These are phyloP conservation scores for Hebeloma cylindrosporum DNA, from an alignment of 768 basidiomycete species.

Conservation along the genomic window DNA sequence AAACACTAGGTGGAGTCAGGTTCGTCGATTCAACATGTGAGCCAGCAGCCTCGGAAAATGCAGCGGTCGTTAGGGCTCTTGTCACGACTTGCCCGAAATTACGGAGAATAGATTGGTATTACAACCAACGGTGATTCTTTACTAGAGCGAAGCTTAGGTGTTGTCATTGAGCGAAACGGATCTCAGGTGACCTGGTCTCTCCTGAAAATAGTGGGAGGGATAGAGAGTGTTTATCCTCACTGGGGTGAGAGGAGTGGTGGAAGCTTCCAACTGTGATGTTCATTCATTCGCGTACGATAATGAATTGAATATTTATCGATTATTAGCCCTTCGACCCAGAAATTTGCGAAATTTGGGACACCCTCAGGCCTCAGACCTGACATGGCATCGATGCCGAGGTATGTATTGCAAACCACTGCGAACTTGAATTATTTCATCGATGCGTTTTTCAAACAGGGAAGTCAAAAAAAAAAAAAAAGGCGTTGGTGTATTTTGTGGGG, in stretches of 20 bases:
- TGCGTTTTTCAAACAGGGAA: too few relatives aligned
- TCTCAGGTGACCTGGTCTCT: background rate
- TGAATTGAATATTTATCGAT: too few relatives aligned
- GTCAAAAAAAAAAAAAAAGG: too few relatives aligned
- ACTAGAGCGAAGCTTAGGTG: background rate
- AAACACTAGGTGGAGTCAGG: background rate
- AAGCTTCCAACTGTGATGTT: background rate
- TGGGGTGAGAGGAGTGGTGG: conserved; percentile 2
- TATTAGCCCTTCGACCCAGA: too few relatives aligned
- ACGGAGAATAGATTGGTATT: conserved; percentile 2
- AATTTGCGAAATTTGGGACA: too few relatives aligned
- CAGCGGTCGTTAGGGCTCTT: background rate
- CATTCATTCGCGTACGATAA: too few relatives aligned
- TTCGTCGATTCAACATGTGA: background rate
- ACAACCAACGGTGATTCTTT: too few relatives aligned
- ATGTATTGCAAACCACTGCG: too few relatives aligned
- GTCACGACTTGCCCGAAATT: background rate
- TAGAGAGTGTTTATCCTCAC: background rate
- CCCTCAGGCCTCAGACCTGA: too few relatives aligned
- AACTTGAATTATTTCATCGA: too few relatives aligned
- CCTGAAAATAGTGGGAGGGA: background rate
- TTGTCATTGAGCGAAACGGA: background rate
- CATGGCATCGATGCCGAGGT: too few relatives aligned
- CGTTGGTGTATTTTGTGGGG: too few relatives aligned
- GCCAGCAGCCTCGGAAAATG: background rate